These are phyloP conservation scores for Suillus brevipes DNA, from an alignment of 768 basidiomycete genomes.

Conservation along the genomic window DNA sequence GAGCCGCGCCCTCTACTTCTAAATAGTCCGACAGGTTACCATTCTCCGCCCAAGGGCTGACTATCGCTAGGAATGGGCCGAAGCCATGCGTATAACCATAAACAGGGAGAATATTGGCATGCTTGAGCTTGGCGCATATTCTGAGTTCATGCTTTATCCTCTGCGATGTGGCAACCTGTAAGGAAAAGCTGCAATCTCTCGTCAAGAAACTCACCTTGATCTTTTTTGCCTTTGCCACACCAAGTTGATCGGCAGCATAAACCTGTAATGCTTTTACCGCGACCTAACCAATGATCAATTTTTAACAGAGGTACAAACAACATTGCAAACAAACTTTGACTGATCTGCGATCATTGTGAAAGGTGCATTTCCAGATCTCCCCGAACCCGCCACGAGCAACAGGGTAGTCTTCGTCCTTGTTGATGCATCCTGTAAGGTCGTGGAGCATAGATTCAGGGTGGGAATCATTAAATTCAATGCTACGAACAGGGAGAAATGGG, in stretches of 20 bases:
- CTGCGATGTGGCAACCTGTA: constrained; percentile 13
- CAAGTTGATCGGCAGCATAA: background rate
- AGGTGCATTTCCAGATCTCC: constrained; percentile 9
- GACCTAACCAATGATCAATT: background rate
- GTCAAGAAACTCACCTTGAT: background rate
- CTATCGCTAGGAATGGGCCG: constrained; percentile 33
- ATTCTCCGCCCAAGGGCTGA: constrained; percentile 37
- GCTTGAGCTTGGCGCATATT: constrained; percentile 28
- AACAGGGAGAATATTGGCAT: constrained; percentile 29
- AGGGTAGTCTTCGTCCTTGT: background rate
- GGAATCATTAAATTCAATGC: too few relatives aligned
- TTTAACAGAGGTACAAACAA: background rate
- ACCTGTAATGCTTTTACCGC: constrained; percentile 6
- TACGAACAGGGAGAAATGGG: too few relatives aligned
- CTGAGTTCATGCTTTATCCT: constrained; percentile 18
- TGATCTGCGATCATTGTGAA: background rate
- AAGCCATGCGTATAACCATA: constrained; percentile 32
- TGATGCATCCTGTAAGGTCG: background rate
- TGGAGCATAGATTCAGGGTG: too few relatives aligned
- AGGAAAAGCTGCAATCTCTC: background rate
- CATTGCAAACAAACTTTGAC: background rate
- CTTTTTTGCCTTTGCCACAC: constrained; percentile 3
- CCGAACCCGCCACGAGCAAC: background rate
- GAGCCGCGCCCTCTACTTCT: constrained; percentile 9
- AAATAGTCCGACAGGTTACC: constrained; percentile 29